phyloP scores from a whole-genome alignment of 306 rosid genomes.

The Rosa lucieae region DNA sequence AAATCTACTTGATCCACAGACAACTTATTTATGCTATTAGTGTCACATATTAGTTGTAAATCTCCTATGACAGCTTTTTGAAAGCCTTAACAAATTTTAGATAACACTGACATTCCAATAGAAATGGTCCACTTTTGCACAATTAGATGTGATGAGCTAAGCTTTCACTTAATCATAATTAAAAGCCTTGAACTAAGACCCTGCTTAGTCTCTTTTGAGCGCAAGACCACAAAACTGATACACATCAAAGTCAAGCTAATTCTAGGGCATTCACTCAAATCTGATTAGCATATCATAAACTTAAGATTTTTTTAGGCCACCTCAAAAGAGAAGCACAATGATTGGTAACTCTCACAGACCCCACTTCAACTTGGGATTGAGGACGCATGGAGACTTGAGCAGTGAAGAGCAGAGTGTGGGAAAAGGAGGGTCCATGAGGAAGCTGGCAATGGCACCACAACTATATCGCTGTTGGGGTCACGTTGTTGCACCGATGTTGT shows the following conservation, averaged over 20 bases:
- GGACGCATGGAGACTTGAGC: slow-evolving; percentile 29
- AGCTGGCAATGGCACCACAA: slow-evolving; percentile 32
- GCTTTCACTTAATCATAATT: background rate
- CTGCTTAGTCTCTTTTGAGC: background rate
- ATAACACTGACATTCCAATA: slow-evolving; percentile 5
- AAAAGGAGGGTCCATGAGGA: slow-evolving; percentile 22
- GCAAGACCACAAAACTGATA: background rate
- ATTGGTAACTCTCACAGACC: slow-evolving; percentile 24
- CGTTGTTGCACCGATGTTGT: background rate
- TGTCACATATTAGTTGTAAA: background rate
- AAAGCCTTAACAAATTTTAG: background rate
- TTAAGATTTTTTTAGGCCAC: slow-evolving; percentile 3
- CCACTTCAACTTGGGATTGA: slow-evolving; percentile 34
- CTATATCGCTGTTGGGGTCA: background rate
- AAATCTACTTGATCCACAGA: slow-evolving; percentile 1
- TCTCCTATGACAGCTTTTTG: slow-evolving; percentile 1
- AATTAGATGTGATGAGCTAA: background rate
- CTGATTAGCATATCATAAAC: slow-evolving; percentile 21
- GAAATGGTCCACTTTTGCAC: slow-evolving; percentile 1
- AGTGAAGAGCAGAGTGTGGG: slow-evolving; percentile 23
- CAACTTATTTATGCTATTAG: background rate
- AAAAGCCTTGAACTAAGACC: background rate
- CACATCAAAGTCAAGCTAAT: background rate
- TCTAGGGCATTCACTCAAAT: background rate
- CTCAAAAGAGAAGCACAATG: slow-evolving; percentile 29